Evolutionary conservation across 2,329 filamentous ascomycete species (phyloP), one percentile per base, ranked within the genome.

Genomic region (Fusarium staphyleae): DNA sequence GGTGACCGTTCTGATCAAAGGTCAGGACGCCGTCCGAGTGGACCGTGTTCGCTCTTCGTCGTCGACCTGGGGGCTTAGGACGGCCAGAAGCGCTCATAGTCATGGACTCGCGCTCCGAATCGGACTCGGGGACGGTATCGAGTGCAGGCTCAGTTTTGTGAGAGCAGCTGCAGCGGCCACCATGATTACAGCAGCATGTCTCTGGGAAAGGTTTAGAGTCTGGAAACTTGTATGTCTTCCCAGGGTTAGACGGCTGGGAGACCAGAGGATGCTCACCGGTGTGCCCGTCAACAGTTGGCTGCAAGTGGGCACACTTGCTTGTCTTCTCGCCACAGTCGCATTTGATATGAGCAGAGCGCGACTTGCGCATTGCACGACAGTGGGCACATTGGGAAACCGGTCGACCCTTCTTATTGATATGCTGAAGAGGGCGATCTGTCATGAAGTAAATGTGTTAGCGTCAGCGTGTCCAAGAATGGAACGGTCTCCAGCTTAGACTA

Each of bases 351-450:
- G 93, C 91, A 53, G 93, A 88, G 69, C 95, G 91, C 75, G 91
- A 93, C 83, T 98, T 98, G 79, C 95, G 93, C 82, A 96, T 89
- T 65, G 89, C 86, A 74, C 95, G 93, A 78, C 95, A 99, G 78
- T 99, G 95, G 66, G 91, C 86, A 78, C 95, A 99, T 87, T 99
- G 95, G 68, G 95, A 96, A 67, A 98, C 92, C 58, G 95, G 95
- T 60, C 93, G 90, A 70, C 93, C 93, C 81, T 98, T 98, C 76
- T 96, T 96, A 77, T 96, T 96, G 79, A 97, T 96, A 74, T 96
- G 91, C 71, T 91, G 89, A 63, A 98, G 84, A 63, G 90, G 90
- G 66, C 93, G 91, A 75, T 97, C 95, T 96, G 68, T 45, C 24
- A 43, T 34, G 14, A 35, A n/a, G 18, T 16, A 14, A 29, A 22